Percentiles rank a stretch among this genome's conserved stretches.
Conservation (phyloP, 176 grass and related monocot species). For the Eremochloa ophiuroides region DNA sequence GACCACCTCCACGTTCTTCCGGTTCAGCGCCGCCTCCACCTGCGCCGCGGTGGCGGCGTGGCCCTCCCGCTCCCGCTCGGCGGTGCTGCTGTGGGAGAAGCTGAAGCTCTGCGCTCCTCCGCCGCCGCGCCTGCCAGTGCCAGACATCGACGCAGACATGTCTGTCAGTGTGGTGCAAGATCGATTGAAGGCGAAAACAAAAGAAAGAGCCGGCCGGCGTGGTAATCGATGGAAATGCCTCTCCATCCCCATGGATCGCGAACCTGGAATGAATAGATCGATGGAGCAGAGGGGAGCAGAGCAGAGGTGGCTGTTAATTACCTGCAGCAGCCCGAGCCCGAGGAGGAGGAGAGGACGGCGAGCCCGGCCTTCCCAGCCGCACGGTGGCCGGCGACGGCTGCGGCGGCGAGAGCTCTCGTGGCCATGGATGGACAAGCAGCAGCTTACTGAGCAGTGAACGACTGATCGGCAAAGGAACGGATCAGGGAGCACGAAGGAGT, state of each 20-base stretch:
- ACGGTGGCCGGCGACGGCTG: not conserved
- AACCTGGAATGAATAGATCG: too few species aligned
- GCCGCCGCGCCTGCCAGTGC: not conserved
- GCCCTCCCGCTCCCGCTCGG: not conserved
- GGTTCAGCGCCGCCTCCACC: conserved; percentile 39
- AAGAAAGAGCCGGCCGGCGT: not conserved
- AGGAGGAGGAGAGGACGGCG: not conserved
- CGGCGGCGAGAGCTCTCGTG: too few species aligned
- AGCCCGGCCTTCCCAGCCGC: not conserved
- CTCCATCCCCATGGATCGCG: not conserved
- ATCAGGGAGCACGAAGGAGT: too few species aligned
- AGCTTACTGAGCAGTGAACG: too few species aligned
- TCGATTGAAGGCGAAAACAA: too few species aligned
- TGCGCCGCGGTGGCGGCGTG: not conserved
- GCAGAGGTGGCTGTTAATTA: not conserved
- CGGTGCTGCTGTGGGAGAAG: not conserved
- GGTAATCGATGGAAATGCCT: not conserved
- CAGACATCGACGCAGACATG: not conserved
- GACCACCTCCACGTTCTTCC: conserved; percentile 31
- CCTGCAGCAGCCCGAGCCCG: not conserved
- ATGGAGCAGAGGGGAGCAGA: too few species aligned
- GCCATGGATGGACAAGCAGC: conserved; percentile 25
- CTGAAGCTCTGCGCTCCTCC: not conserved
- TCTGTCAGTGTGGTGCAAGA: not conserved
- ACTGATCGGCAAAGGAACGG: not conserved